Conservation (phyloP, 2,329 filamentous ascomycete genomes). For the Lachnellula hyalina region DNA sequence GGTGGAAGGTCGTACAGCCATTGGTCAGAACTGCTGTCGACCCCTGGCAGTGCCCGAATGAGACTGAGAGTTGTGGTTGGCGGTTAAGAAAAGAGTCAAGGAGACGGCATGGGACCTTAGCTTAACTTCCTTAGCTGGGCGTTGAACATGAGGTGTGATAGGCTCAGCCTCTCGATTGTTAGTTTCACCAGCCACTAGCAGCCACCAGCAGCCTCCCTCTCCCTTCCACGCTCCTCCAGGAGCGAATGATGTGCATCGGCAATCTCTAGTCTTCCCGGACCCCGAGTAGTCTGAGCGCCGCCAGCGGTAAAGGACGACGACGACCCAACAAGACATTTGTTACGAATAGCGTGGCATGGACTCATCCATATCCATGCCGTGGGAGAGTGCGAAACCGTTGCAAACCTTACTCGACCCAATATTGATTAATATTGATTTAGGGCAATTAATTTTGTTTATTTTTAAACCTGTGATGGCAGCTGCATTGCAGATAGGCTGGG, state of each 20-base stretch:
- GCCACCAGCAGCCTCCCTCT: not conserved
- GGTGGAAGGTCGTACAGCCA: constrained; percentile 1
- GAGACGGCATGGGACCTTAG: not conserved
- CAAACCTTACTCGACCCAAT: not conserved
- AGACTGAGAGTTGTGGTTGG: constrained; percentile 18
- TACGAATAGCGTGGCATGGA: not conserved
- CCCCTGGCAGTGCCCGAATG: constrained; percentile 13
- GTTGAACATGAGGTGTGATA: constrained; percentile 5
- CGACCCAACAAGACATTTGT: not conserved
- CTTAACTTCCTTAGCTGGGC: not conserved
- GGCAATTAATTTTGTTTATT: not conserved
- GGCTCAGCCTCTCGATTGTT: constrained; percentile 6
- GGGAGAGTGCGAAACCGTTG: not conserved
- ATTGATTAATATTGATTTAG: not conserved
- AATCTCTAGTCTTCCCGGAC: not conserved
- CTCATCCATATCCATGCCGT: not conserved
- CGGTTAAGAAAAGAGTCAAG: constrained; percentile 8
- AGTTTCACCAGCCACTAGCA: constrained; percentile 1
- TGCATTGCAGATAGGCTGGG: not conserved
- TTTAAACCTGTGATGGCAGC: not conserved
- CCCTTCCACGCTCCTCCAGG: not conserved
- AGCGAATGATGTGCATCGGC: constrained; percentile 16
- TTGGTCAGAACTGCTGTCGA: constrained; percentile 11
- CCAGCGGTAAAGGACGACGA: not conserved
- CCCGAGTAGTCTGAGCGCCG: not conserved